phyloP scores from a whole-genome alignment of 2,329 filamentous ascomycete genomes.

The Ascochyta koolunga region DNA sequence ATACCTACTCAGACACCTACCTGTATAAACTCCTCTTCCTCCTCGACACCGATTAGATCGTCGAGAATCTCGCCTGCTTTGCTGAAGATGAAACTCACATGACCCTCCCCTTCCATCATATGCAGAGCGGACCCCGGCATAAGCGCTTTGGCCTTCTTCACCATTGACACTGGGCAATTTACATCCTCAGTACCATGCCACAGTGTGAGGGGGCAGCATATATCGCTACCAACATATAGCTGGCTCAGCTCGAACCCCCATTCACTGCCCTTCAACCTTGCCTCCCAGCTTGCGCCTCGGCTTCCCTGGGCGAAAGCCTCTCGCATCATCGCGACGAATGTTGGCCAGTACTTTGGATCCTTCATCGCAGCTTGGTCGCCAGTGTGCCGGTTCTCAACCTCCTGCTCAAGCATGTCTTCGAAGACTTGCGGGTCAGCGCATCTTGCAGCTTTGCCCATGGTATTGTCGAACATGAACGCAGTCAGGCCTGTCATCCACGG shows the following conservation, averaged over 20 bases:
- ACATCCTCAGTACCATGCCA: slow-evolving; percentile 45
- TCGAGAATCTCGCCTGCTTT: slow-evolving; percentile 31
- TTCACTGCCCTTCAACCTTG: slow-evolving; percentile 31
- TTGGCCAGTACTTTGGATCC: slow-evolving; percentile 27
- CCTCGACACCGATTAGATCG: slow-evolving; percentile 24
- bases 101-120: slow-evolving; percentile 34
- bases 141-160: slow-evolving; percentile 28
- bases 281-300: slow-evolving; percentile 38
- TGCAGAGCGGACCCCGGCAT: slow-evolving; percentile 29
- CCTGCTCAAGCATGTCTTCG: slow-evolving; percentile 32
- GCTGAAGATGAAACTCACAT: slow-evolving; percentile 31
- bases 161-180: slow-evolving; percentile 34
- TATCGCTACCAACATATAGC: slow-evolving; percentile 25
- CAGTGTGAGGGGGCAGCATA: slow-evolving; percentile 29
- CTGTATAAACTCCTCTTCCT: slow-evolving; percentile 26
- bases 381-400: slow-evolving; percentile 25
- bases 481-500: slow-evolving; percentile 33
- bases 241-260: slow-evolving; percentile 44
- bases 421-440: slow-evolving; percentile 32
- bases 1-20: slow-evolving; percentile 7
- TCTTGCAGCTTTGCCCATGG: slow-evolving; percentile 36
- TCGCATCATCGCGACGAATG: slow-evolving; percentile 33
- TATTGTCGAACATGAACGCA: slow-evolving; percentile 26
- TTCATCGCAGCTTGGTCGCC: slow-evolving; percentile 30
- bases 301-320: slow-evolving; percentile 36